Evolutionary conservation across 83 land plant species (phyloP).

Genomic region (Larix sibirica): DNA sequence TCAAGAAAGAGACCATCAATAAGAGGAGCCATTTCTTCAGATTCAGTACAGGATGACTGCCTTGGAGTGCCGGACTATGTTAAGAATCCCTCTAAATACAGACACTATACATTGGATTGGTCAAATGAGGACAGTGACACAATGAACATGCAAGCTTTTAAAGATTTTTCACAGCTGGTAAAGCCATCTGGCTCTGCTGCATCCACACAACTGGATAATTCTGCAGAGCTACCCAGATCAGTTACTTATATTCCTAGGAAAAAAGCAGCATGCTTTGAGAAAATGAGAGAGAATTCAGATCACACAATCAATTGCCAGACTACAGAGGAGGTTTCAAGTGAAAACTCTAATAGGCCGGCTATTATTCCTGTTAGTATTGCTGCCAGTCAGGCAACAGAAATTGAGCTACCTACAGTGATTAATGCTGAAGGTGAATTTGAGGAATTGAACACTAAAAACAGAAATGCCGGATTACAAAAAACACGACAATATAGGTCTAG

Average conservation of each 20-base stretch:
- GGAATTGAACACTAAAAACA: not conserved
- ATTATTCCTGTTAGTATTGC: conserved; percentile 30
- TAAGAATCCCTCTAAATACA: conserved; percentile 77
- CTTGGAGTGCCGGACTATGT: conserved; percentile 69
- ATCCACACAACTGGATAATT: not conserved
- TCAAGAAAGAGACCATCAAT: not conserved
- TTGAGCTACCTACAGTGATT: conserved; percentile 34
- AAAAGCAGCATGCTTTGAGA: conserved; percentile 14
- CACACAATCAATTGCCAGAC: not conserved
- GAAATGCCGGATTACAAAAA: conserved; percentile 12
- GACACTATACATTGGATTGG: conserved; percentile 72
- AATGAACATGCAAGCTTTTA: conserved; percentile 59
- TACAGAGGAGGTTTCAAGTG: not conserved
- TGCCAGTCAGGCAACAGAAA: conserved; percentile 17
- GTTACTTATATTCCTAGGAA: conserved; percentile 51
- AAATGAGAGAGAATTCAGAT: conserved; percentile 5
- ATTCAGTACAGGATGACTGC: conserved; percentile 9
- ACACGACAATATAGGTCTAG: conserved; percentile 41
- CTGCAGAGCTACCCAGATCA: conserved; percentile 27
- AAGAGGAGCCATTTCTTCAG: not conserved
- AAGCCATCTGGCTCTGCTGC: conserved; percentile 21
- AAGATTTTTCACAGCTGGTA: conserved; percentile 34
- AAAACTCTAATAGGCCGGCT: not conserved
- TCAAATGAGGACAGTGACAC: conserved; percentile 51
- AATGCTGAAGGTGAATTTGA: conserved; percentile 28